A percentile compares a stretch with the other conserved stretches of the same genome.
Conservation (phyloP, 2,329 filamentous ascomycete species). For the Exophiala bonariae region DNA sequence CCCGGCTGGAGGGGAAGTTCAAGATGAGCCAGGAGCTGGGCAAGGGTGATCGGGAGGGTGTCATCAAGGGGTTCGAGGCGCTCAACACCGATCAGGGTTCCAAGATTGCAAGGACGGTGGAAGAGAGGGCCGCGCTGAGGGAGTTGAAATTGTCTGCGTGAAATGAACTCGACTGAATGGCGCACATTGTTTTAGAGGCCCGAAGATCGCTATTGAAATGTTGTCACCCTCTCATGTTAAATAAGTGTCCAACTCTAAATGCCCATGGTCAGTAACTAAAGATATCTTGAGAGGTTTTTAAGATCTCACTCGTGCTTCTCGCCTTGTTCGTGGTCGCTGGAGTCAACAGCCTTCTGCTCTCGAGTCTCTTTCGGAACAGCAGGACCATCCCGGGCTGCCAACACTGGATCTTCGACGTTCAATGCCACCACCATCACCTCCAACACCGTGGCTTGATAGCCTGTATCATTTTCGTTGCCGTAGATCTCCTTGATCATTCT, state of each 20-base stretch:
- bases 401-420: slow-evolving; percentile 3
- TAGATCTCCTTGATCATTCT: slow-evolving; percentile 3
- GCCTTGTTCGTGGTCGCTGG: too few relatives aligned
- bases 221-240: too few relatives aligned
- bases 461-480: not conserved
- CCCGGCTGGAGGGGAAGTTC: slow-evolving; percentile 59
- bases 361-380: too few relatives aligned
- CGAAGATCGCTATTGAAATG: too few relatives aligned
- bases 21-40: slow-evolving; percentile 67
- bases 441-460: not conserved
- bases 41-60: slow-evolving; percentile 55
- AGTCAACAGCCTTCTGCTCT: too few relatives aligned
- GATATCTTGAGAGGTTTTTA: too few relatives aligned
- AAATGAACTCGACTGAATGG: too few relatives aligned
- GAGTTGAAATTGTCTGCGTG: slow-evolving; percentile 1
- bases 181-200: too few relatives aligned
- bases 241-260: too few relatives aligned
- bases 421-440: slow-evolving; percentile 1
- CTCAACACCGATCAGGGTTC: slow-evolving; percentile 41
- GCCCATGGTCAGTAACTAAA: too few relatives aligned
- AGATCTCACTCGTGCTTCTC: too few relatives aligned
- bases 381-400: not conserved
- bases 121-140: slow-evolving; percentile 30
- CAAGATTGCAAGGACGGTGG: slow-evolving; percentile 36
- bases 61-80: slow-evolving; percentile 56